Evolutionary conservation across 2,329 filamentous ascomycete species (phyloP).

Genomic region (Sarocladium strictum): DNA sequence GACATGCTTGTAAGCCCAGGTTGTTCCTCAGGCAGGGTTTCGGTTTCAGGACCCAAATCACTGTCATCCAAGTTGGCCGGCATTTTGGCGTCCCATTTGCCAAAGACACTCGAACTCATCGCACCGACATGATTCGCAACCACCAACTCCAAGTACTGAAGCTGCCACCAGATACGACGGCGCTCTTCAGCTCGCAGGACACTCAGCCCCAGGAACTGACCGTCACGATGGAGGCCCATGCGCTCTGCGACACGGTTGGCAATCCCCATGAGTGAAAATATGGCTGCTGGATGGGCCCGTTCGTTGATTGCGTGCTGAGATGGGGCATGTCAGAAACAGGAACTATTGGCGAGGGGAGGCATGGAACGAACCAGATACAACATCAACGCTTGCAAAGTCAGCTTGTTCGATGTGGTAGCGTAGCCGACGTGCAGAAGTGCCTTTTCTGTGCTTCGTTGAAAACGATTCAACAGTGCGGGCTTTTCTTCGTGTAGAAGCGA

Average conservation of each 20-base stretch:
- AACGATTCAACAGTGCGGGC: not conserved
- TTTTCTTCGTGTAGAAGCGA: not conserved
- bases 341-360: not conserved
- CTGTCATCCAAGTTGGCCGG: constrained; percentile 11
- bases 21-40: constrained; percentile 8
- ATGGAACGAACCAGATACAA: not conserved
- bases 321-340: not conserved
- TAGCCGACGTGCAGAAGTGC: not conserved
- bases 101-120: constrained; percentile 8
- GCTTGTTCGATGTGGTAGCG: not conserved
- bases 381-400: not conserved
- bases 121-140: constrained; percentile 12
- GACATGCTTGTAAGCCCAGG: constrained; percentile 2
- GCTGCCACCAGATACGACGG: constrained; percentile 16
- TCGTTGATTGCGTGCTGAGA: not conserved
- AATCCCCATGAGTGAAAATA: constrained; percentile 9
- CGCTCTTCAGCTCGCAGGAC: constrained; percentile 14
- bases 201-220: constrained; percentile 11
- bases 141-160: constrained; percentile 12
- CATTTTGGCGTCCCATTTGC: constrained; percentile 12
- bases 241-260: constrained; percentile 14
- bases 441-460: not conserved
- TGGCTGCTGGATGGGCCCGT: not conserved
- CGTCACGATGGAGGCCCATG: constrained; percentile 15
- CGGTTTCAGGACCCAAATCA: constrained; percentile 3